Evolutionary conservation across 345 rosid species (phyloP), one percentile per base, ranked within the genome.

Genomic region (Populus nigra): DNA sequence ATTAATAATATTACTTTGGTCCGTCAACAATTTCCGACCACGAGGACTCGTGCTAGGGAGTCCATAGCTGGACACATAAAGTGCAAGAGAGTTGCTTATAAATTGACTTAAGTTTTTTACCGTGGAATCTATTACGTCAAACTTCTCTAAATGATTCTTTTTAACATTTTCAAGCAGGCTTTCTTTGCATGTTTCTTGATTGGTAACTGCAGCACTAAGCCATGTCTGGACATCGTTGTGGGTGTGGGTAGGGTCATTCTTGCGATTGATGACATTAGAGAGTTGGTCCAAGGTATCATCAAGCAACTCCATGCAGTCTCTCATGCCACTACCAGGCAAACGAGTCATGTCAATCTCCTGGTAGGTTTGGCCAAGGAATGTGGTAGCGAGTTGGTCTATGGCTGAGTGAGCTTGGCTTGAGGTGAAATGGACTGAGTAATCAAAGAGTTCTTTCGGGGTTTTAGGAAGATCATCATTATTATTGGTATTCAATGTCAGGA

Each of bases 151-250:
- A 41, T 75, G 4, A 11, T 29, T 35, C 29, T 73, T 5, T 4
- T 77, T 81, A 7, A 67, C 71, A 17, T 73, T 67, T 27, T 77
- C 41, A 33, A 47, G 78, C 29, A 89, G 85, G 73, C 92, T 85
- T 8, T 86, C 82, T 16, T 83, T 63, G 76, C 90, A 89, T 3
- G 90, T 89, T 5, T 85, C 83, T 83, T 88, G 90, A 50, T 89
- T 88, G 15, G 92, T 89, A 23, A 89, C 80, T 2, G 89, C 77
- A 18, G 92, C 89, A 43, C 88, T 88, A 41, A 89, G 87, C 89
- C 89, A 88, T 36, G 92, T 89, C 11, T 82, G 88, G 31, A 88
- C 83, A 72, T 89, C 89, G 23, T 76, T 69, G 3, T 76, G 27
- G 53, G 68, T 33, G 4, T 72, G 67, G 22, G 43, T 55, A 5